These are phyloP conservation scores for Thraustochytrium sp. DNA, from an alignment of 352 stramenopile genomes.

Conservation along the genomic window DNA sequence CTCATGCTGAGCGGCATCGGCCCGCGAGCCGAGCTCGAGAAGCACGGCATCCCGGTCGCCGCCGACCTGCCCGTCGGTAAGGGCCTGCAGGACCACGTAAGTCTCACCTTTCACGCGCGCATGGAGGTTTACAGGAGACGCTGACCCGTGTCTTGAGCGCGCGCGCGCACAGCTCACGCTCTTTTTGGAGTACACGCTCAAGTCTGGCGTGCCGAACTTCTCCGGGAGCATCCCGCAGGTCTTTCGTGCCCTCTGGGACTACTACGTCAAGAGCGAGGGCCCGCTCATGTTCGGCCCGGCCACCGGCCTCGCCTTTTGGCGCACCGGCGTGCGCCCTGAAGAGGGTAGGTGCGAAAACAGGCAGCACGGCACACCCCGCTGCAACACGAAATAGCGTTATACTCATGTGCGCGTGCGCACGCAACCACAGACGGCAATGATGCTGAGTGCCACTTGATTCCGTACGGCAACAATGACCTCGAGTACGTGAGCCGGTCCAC, in stretches of 20 bases:
- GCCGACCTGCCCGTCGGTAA: slow-evolving; percentile 38
- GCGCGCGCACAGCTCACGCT: background rate
- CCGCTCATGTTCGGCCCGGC: background rate
- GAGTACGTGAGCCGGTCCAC: background rate
- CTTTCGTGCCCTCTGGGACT: background rate
- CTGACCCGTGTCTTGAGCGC: too few species aligned
- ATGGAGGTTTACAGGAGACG: too few species aligned
- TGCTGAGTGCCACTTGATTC: background rate
- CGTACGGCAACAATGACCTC: background rate
- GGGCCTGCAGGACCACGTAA: slow-evolving; percentile 44
- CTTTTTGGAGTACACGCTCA: background rate
- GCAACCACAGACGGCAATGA: too few species aligned
- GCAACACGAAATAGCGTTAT: too few species aligned
- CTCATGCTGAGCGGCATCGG: slow-evolving; percentile 70
- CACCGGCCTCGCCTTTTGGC: background rate
- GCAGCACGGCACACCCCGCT: too few species aligned
- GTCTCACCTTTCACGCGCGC: too few species aligned
- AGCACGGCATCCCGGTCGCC: background rate
- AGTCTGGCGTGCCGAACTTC: background rate
- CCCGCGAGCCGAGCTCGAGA: slow-evolving; percentile 57
- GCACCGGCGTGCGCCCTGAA: background rate
- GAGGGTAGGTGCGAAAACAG: background rate
- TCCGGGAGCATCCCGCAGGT: background rate
- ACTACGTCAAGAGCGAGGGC: background rate
- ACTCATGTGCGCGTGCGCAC: too few species aligned